phyloP scores from a whole-genome alignment of 768 basidiomycete genomes.

The Imleria badia region DNA sequence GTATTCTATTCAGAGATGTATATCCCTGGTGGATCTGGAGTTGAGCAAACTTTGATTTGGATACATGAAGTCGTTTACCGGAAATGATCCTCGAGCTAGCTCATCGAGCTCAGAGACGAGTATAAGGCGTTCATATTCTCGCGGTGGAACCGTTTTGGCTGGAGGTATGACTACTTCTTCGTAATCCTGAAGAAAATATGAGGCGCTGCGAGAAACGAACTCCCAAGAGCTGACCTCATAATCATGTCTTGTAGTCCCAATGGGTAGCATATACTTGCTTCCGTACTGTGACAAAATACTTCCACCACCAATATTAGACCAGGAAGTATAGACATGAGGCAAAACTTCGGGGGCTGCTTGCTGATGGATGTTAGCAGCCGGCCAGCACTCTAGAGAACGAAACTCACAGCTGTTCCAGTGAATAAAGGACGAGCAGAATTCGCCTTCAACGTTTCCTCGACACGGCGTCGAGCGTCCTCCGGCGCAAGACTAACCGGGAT shows the following conservation, averaged over 20 bases:
- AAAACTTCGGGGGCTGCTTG: conserved; percentile 57
- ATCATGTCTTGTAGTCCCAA: conserved; percentile 71
- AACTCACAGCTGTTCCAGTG: conserved; percentile 50
- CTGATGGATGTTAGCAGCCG: conserved; percentile 33
- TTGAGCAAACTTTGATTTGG: background rate
- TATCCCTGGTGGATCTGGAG: conserved; percentile 61
- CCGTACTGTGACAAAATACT: conserved; percentile 66
- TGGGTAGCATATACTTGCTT: conserved; percentile 75
- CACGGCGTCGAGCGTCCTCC: conserved; percentile 55
- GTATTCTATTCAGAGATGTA: conserved; percentile 83
- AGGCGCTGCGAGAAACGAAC: conserved; percentile 1
- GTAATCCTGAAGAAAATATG: conserved; percentile 55
- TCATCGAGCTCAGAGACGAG: conserved; percentile 71
- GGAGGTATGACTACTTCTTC: conserved; percentile 93
- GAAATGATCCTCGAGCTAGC: conserved; percentile 79
- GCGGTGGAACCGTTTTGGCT: conserved; percentile 72
- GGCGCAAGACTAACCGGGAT: conserved; percentile 34
- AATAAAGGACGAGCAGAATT: conserved; percentile 70
- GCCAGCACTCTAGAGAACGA: background rate
- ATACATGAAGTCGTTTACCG: conserved; percentile 46
- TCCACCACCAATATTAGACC: conserved; percentile 55
- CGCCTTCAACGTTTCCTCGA: conserved; percentile 58
- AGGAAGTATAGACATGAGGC: conserved; percentile 88
- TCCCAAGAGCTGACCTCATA: conserved; percentile 52
- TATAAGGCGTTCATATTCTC: conserved; percentile 67